Evolutionary conservation across 164 flowering plant species (phyloP).

Genomic region (Chloranthus sessilifolius): DNA sequence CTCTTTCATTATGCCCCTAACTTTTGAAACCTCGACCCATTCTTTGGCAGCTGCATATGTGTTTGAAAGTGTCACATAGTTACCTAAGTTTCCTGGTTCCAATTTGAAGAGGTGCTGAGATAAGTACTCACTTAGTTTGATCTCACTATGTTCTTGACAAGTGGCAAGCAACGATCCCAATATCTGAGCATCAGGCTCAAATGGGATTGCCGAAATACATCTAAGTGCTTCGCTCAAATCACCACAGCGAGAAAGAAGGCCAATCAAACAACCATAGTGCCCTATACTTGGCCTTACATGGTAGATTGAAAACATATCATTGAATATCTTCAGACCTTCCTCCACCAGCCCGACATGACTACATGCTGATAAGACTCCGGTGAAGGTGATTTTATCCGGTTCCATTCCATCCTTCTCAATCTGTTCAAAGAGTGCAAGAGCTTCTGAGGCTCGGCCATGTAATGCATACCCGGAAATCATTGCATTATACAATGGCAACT

Average conservation of each 20-base stretch:
- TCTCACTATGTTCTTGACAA: constrained; percentile 31
- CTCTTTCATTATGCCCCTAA: constrained; percentile 45
- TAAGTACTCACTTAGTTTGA: constrained; percentile 40
- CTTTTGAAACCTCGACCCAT: constrained; percentile 36
- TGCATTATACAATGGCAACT: constrained; percentile 51
- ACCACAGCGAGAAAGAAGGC: constrained; percentile 47
- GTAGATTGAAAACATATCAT: constrained; percentile 29
- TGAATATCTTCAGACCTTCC: constrained; percentile 46
- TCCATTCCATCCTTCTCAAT: constrained; percentile 28
- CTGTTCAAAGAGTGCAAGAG: constrained; percentile 33
- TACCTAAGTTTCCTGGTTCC: constrained; percentile 56
- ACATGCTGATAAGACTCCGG: constrained; percentile 51
- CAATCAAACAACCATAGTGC: constrained; percentile 57
- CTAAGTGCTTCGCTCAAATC: constrained; percentile 37
- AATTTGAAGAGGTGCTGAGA: constrained; percentile 27
- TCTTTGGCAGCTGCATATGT: constrained; percentile 44
- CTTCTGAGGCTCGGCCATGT: constrained; percentile 48
- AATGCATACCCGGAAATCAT: constrained; percentile 53
- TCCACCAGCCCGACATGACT: constrained; percentile 46
- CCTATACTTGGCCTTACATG: constrained; percentile 39
- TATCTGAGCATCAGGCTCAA: constrained; percentile 44
- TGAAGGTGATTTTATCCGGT: constrained; percentile 58
- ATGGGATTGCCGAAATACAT: constrained; percentile 33
- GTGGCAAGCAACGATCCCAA: constrained; percentile 44
- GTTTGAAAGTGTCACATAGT: constrained; percentile 53